phyloP scores from a whole-genome alignment of 2,329 filamentous ascomycete species.

The Pestalotiopsis sp. region DNA sequence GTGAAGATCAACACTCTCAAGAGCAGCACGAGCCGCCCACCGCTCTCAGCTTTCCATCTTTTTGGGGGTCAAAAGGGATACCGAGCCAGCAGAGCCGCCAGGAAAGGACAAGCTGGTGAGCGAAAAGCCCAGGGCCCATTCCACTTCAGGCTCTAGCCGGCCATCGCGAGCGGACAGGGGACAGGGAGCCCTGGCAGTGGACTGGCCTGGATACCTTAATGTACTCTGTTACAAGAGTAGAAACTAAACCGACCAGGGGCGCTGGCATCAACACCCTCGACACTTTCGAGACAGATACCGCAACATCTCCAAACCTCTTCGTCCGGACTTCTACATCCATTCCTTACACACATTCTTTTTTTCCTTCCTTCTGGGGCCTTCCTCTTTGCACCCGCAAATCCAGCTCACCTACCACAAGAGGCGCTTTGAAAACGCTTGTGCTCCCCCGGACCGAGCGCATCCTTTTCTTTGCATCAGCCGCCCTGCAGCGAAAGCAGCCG shows the following conservation, averaged over 20 bases:
- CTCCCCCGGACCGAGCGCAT: slow-evolving; percentile 3
- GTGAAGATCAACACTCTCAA: not conserved
- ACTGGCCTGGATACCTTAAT: not conserved
- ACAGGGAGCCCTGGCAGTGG: not conserved
- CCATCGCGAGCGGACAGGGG: slow-evolving; percentile 2
- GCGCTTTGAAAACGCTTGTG: slow-evolving; percentile 1
- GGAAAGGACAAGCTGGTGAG: slow-evolving; percentile 5
- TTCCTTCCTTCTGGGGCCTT: not conserved
- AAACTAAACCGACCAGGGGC: slow-evolving; percentile 10
- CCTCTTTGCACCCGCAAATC: not conserved
- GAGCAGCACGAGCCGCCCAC: slow-evolving; percentile 7
- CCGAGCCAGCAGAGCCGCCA: not conserved
- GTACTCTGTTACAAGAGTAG: not conserved
- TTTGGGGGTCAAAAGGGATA: not conserved
- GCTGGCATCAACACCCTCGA: slow-evolving; percentile 11
- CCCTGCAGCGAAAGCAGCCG: not conserved
- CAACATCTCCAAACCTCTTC: slow-evolving; percentile 17
- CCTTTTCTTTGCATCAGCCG: not conserved
- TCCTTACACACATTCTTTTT: not conserved
- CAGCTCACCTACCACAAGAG: slow-evolving; percentile 4
- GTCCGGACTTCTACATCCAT: slow-evolving; percentile 10
- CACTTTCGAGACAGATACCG: slow-evolving; percentile 18
- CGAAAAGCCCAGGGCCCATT: not conserved
- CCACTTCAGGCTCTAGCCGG: slow-evolving; percentile 9
- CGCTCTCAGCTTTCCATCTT: slow-evolving; percentile 3